These are phyloP conservation scores for Penicillium longicatenatum DNA, from an alignment of 495 filamentous ascomycete genomes.

Conservation along the genomic window DNA sequence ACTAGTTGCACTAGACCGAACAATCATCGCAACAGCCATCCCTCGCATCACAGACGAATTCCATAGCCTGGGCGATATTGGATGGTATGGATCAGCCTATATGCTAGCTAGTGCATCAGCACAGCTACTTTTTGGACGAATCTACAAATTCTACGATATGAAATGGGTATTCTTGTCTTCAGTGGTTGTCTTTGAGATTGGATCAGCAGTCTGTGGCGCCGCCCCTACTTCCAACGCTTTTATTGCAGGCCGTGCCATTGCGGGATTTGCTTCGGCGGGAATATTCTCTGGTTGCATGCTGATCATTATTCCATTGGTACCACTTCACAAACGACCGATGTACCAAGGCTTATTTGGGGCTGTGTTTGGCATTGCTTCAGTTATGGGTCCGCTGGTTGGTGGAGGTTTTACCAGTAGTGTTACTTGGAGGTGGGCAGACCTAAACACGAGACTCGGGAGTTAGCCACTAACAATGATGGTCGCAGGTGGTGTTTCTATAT, in stretches of 20 bases:
- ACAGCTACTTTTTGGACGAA: slow-evolving; percentile 54
- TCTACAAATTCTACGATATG: slow-evolving; percentile 64
- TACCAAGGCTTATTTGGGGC: slow-evolving; percentile 50
- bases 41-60: slow-evolving; percentile 70
- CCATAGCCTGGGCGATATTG: slow-evolving; percentile 59
- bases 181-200: slow-evolving; percentile 61
- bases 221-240: slow-evolving; percentile 69
- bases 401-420: slow-evolving; percentile 18
- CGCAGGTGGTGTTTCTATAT: slow-evolving; percentile 62
- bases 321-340: slow-evolving; percentile 55
- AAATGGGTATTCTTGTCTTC: slow-evolving; percentile 61
- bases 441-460: slow-evolving; percentile 4
- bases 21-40: slow-evolving; percentile 73
- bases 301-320: slow-evolving; percentile 58
- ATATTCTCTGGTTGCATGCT: slow-evolving; percentile 54
- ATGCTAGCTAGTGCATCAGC: slow-evolving; percentile 50
- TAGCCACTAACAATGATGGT: slow-evolving; percentile 29
- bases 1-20: slow-evolving; percentile 43
- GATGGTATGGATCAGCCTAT: slow-evolving; percentile 58
- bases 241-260: slow-evolving; percentile 63
- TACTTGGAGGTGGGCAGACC: slow-evolving; percentile 5
- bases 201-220: slow-evolving; percentile 69
- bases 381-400: slow-evolving; percentile 43
- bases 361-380: slow-evolving; percentile 58
- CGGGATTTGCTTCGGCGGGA: slow-evolving; percentile 54